Percentiles rank a stretch among this genome's conserved stretches.
phyloP scores from a whole-genome alignment of 306 rosid species.

The Acacia melanoxylon region DNA sequence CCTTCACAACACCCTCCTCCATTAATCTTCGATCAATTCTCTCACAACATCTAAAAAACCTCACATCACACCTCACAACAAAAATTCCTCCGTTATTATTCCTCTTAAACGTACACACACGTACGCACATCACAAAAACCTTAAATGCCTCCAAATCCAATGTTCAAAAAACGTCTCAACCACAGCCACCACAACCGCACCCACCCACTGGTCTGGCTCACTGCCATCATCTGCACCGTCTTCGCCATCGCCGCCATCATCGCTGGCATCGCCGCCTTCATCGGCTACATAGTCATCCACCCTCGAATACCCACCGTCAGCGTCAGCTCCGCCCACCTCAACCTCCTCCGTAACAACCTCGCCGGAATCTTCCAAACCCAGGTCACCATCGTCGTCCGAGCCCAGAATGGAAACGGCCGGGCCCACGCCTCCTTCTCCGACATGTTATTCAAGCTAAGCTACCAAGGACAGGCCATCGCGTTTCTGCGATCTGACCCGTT shows the following conservation, averaged over 20 bases:
- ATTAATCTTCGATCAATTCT: not conserved
- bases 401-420: constrained; percentile 68
- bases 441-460: constrained; percentile 48
- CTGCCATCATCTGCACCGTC: constrained; percentile 65
- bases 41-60: constrained; percentile 10
- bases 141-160: constrained; percentile 2
- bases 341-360: constrained; percentile 38
- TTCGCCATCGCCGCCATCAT: constrained; percentile 56
- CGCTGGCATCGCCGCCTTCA: constrained; percentile 53
- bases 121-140: not conserved
- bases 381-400: constrained; percentile 45
- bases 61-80: not conserved
- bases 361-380: constrained; percentile 61
- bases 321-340: constrained; percentile 54
- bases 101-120: not conserved
- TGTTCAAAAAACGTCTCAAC: constrained; percentile 25
- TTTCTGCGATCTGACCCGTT: constrained; percentile 42
- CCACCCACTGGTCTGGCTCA: constrained; percentile 58
- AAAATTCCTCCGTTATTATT: not conserved
- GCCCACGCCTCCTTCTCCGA: constrained; percentile 77
- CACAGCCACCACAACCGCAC: constrained; percentile 35
- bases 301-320: constrained; percentile 72
- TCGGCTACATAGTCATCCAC: constrained; percentile 63
- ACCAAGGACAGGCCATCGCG: constrained; percentile 51
- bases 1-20: constrained; percentile 17